phyloP scores from a whole-genome alignment of 1,284 basidiomycete genomes.

The Mycena sp. region DNA sequence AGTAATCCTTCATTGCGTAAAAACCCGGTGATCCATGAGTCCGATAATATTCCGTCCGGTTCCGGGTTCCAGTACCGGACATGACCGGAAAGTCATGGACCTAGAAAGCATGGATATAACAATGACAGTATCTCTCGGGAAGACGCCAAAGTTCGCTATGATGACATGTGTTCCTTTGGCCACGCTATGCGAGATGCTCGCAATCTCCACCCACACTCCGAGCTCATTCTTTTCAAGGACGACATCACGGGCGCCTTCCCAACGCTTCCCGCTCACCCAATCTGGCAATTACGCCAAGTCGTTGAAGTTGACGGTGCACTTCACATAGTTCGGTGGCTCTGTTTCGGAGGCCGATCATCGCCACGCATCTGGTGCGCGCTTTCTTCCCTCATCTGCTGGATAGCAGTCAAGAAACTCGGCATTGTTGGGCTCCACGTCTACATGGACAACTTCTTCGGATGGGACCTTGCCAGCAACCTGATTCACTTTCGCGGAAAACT shows the following conservation, averaged over 20 bases:
- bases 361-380: background rate
- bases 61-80: no score
- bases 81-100: no score
- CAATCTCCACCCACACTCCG: slow-evolving; percentile 3
- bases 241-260: slow-evolving; percentile 41
- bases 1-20: no score
- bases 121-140: slow-evolving; percentile 28
- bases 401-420: background rate
- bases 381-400: background rate
- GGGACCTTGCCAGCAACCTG: slow-evolving; percentile 19
- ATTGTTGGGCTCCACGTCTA: background rate
- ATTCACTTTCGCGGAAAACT: slow-evolving; percentile 31
- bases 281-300: background rate
- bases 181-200: slow-evolving; percentile 31
- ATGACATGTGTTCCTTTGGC: slow-evolving; percentile 30
- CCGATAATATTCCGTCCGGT: no score
- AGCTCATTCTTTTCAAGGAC: slow-evolving; percentile 37
- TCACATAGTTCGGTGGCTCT: background rate
- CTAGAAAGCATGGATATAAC: no score
- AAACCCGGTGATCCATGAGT: no score
- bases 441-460: background rate
- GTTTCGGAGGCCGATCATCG: background rate
- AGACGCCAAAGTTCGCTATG: slow-evolving; percentile 32
- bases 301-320: background rate
- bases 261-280: slow-evolving; percentile 33